phyloP scores from a whole-genome alignment of 441 rosid genomes.

The Jatropha podagrica region DNA sequence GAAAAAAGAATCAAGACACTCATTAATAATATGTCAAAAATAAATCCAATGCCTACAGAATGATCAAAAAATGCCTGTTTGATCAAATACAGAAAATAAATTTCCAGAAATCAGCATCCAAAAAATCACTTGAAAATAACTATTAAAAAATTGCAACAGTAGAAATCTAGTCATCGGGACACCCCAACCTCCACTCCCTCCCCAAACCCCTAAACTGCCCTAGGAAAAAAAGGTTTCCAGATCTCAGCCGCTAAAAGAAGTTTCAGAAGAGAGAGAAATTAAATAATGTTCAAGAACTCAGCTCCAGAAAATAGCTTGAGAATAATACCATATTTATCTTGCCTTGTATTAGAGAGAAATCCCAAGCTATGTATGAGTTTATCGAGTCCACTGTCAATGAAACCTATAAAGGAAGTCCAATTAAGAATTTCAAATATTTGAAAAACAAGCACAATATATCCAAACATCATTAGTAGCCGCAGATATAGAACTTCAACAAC shows the following conservation, averaged over 20 bases:
- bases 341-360: constrained; percentile 83
- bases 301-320: constrained; percentile 16
- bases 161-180: not conserved
- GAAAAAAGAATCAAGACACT: no score
- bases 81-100: not conserved
- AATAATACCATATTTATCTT: constrained; percentile 69
- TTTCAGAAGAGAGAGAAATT: not conserved
- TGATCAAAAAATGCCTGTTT: not conserved
- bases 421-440: not conserved
- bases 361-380: constrained; percentile 97
- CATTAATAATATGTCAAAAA: no score
- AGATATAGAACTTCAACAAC: not conserved
- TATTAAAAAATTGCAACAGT: not conserved
- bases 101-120: not conserved
- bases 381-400: constrained; percentile 74
- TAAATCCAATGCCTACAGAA: no score
- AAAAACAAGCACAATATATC: not conserved
- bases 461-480: constrained; percentile 3
- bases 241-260: not conserved
- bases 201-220: not conserved
- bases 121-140: not conserved
- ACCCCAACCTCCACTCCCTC: not conserved
- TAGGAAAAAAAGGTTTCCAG: not conserved
- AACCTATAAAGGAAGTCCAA: constrained; percentile 44
- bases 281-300: not conserved